These are phyloP conservation scores for Staphylotrichum tortipilum DNA, from an alignment of 495 filamentous ascomycete genomes.

Conservation along the genomic window DNA sequence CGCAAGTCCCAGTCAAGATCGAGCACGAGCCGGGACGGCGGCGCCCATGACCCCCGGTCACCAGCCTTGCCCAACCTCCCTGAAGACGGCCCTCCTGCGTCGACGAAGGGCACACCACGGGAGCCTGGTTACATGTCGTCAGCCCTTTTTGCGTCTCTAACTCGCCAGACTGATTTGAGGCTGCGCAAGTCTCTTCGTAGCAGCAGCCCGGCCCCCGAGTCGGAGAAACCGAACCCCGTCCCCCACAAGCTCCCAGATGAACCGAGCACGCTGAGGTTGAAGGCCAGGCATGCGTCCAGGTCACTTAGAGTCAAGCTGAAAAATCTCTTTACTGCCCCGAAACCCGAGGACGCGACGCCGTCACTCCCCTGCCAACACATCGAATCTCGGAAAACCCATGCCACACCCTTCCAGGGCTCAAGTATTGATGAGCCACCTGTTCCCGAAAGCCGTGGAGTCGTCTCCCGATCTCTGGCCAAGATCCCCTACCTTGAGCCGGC, in stretches of 20 bases:
- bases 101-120: slow-evolving; percentile 1
- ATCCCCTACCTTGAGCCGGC: slow-evolving; percentile 33
- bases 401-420: slow-evolving; percentile 14
- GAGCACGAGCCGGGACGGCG: slow-evolving; percentile 32
- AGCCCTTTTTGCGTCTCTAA: slow-evolving; percentile 38
- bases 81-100: background rate
- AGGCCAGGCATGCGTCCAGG: slow-evolving; percentile 51
- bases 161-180: slow-evolving; percentile 37
- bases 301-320: slow-evolving; percentile 55
- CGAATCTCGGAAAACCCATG: slow-evolving; percentile 40
- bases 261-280: slow-evolving; percentile 36
- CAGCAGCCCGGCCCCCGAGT: slow-evolving; percentile 30
- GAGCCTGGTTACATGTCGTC: slow-evolving; percentile 37
- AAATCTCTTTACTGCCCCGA: slow-evolving; percentile 46
- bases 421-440: background rate
- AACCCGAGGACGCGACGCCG: slow-evolving; percentile 31
- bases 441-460: slow-evolving; percentile 20
- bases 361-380: slow-evolving; percentile 43
- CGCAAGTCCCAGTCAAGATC: slow-evolving; percentile 20
- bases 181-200: slow-evolving; percentile 54
- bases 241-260: slow-evolving; percentile 12
- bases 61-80: background rate
- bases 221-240: slow-evolving; percentile 18
- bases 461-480: slow-evolving; percentile 36
- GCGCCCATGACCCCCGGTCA: slow-evolving; percentile 17